Conservation (phyloP, 2,329 filamentous ascomycete genomes). For the Ambrosiella xylebori region DNA sequence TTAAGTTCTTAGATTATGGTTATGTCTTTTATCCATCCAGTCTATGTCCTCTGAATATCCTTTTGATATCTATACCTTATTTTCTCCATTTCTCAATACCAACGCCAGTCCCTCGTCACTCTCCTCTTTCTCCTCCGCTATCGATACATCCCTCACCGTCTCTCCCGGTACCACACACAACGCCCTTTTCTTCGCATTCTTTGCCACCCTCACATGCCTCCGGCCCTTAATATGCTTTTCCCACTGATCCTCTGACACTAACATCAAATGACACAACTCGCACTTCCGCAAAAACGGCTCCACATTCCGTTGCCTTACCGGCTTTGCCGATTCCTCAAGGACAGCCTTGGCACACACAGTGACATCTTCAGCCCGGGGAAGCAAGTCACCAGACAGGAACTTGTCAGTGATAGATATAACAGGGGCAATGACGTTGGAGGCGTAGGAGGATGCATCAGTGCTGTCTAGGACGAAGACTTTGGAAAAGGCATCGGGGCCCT, state of each 20-base stretch:
- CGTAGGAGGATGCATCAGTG: constrained; percentile 47
- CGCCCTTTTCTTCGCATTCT: constrained; percentile 22
- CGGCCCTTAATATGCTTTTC: constrained; percentile 23
- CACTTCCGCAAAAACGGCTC: constrained; percentile 43
- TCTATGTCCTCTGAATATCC: too few species aligned
- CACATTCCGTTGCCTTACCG: constrained; percentile 33
- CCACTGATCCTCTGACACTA: constrained; percentile 36
- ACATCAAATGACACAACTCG: constrained; percentile 50
- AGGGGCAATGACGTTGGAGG: constrained; percentile 43
- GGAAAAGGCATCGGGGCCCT: constrained; percentile 31
- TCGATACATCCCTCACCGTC: neutral
- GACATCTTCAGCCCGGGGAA: constrained; percentile 33
- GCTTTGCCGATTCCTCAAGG: constrained; percentile 24
- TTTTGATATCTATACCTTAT: neutral
- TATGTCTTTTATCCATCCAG: neutral
- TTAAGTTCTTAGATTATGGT: neutral
- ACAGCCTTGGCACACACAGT: constrained; percentile 34
- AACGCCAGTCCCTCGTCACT: neutral
- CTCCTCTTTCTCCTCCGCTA: neutral
- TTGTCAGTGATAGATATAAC: constrained; percentile 42
- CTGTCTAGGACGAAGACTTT: constrained; percentile 69
- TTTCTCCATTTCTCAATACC: neutral
- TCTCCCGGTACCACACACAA: constrained; percentile 18
- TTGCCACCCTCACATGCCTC: constrained; percentile 21
- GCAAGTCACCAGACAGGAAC: constrained; percentile 42